Percentiles rank a stretch among this genome's conserved stretches.
These are phyloP conservation scores for Mycena galopus DNA, from an alignment of 768 basidiomycete species.

Conservation along the genomic window DNA sequence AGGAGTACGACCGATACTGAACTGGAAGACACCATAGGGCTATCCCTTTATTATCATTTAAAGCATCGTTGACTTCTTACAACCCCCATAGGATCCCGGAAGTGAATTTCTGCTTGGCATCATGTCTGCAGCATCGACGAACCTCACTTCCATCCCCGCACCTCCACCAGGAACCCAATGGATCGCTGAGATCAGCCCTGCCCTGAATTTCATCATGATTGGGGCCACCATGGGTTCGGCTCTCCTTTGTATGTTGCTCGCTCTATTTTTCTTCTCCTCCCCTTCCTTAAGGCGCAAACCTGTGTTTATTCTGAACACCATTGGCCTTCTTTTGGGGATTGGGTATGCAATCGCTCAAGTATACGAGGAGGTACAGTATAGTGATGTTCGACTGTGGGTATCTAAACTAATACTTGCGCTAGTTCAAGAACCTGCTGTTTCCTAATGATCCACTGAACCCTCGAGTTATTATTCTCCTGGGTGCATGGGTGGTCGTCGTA, in stretches of 20 bases:
- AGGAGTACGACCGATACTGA: too few species aligned
- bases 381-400: too few species aligned
- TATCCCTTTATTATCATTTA: too few species aligned
- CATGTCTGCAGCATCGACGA: not conserved
- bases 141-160: not conserved
- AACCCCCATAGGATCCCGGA: too few species aligned
- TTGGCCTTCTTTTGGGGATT: not conserved
- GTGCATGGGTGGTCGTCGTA: not conserved
- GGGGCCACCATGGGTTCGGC: constrained; percentile 1
- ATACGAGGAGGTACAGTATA: not conserved
- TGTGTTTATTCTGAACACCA: not conserved
- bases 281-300: not conserved
- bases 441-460: not conserved
- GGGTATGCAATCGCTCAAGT: not conserved
- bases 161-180: not conserved
- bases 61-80: too few species aligned
- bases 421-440: not conserved
- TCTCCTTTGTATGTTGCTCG: not conserved
- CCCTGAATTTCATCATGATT: constrained; percentile 1
- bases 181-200: not conserved
- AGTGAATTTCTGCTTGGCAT: too few species aligned
- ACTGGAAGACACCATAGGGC: too few species aligned
- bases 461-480: not conserved
- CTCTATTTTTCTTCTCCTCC: not conserved
- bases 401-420: not conserved